phyloP scores from a whole-genome alignment of 441 rosid species.

The Kokia cookei region DNA sequence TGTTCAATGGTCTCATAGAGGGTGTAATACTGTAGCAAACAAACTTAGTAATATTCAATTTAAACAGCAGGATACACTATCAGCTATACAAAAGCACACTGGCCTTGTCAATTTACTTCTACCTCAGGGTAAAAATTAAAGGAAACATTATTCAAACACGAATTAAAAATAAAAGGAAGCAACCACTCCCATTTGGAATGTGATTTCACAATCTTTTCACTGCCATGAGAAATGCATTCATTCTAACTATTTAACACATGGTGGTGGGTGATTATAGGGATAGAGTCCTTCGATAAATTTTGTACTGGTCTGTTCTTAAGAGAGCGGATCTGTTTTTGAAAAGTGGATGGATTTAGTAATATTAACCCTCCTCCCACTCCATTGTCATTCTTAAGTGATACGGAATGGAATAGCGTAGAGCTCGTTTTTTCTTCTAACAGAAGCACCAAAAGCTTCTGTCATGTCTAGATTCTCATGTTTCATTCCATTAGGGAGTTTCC shows the following conservation, averaged over 20 bases:
- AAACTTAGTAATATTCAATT: not conserved
- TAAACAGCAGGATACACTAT: not conserved
- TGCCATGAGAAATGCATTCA: not conserved
- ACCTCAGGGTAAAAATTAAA: not conserved
- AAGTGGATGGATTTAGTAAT: too few species aligned
- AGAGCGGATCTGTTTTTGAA: too few species aligned
- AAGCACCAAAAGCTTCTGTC: conserved; percentile 4
- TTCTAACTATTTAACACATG: not conserved
- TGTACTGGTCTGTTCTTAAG: too few species aligned
- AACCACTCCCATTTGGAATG: not conserved
- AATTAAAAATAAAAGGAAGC: not conserved
- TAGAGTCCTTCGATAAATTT: too few species aligned
- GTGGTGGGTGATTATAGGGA: not conserved
- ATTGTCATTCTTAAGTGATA: not conserved
- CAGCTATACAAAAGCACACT: too few species aligned
- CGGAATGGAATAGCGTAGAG: not conserved
- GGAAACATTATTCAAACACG: not conserved
- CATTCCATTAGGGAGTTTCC: conserved; percentile 27
- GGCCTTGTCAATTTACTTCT: too few species aligned
- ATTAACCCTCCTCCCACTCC: too few species aligned
- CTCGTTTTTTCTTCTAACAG: conserved; percentile 14
- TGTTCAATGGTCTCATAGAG: too few species aligned
- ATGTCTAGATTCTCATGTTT: conserved; percentile 20
- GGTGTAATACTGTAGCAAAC: too few species aligned
- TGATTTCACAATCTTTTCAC: not conserved